Percentiles rank a stretch among this genome's conserved stretches.
Conservation (phyloP, 352 stramenopile genomes). For the Pythium insidiosum region DNA sequence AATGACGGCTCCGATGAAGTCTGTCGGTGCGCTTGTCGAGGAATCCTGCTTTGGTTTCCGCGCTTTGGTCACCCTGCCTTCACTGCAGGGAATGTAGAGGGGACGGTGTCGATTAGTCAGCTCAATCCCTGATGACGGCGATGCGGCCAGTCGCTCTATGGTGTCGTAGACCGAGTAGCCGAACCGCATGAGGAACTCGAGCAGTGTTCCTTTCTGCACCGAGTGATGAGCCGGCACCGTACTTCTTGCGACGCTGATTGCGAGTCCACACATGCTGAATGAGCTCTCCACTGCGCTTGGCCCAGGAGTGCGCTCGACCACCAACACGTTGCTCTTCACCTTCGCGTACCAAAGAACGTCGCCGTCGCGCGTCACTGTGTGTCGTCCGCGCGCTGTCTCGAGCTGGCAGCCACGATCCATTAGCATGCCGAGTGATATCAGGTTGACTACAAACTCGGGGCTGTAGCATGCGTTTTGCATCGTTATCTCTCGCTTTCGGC, state of each 20-base stretch:
- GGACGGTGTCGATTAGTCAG: slow-evolving; percentile 1
- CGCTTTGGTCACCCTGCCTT: slow-evolving; percentile 1
- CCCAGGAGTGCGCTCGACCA: background rate
- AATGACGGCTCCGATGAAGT: background rate
- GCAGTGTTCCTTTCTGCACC: slow-evolving; percentile 4
- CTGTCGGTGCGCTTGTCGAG: background rate
- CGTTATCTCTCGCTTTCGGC: no score
- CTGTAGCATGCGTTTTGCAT: background rate
- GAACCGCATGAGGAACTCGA: slow-evolving; percentile 3
- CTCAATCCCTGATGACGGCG: background rate
- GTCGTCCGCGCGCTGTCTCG: background rate
- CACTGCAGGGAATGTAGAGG: background rate
- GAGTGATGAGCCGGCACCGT: no score
- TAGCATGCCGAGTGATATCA: background rate
- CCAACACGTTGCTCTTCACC: slow-evolving; percentile 1
- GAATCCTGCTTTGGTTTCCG: background rate
- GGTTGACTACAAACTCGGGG: background rate
- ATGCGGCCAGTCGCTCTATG: slow-evolving; percentile 1
- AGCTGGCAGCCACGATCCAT: background rate
- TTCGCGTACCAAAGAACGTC: background rate
- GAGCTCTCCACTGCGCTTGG: no score
- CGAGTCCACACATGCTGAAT: no score
- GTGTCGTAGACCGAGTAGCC: slow-evolving; percentile 6
- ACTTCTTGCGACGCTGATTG: no score
- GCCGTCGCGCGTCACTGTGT: background rate